Evolutionary conservation across 2,329 filamentous ascomycete genomes (phyloP).

Genomic region (Penicillium sp.): DNA sequence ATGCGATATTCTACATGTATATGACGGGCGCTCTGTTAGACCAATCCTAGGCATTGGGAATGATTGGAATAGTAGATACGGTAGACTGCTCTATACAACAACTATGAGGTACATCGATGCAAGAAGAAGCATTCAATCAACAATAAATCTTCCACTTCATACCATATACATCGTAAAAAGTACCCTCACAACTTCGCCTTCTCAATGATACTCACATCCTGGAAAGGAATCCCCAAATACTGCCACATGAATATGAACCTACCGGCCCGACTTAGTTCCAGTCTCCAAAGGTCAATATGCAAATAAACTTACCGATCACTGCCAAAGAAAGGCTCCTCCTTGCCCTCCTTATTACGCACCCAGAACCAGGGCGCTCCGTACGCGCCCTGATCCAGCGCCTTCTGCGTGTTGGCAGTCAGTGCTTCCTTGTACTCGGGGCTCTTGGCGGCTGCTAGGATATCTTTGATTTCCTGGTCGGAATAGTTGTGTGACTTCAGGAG

Average conservation of each 20-base stretch:
- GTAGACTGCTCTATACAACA: too few species aligned
- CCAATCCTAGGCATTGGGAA: too few species aligned
- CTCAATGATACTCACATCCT: conserved; percentile 33
- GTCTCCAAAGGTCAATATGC: not conserved
- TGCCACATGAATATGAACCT: conserved; percentile 63
- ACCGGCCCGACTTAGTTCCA: conserved; percentile 4
- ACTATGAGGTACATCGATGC: not conserved
- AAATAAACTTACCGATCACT: conserved; percentile 64
- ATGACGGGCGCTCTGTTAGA: not conserved
- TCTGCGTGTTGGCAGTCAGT: conserved; percentile 63
- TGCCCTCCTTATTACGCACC: conserved; percentile 58
- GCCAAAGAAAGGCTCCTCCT: conserved; percentile 73
- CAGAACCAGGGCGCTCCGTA: conserved; percentile 79
- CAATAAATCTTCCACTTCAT: not conserved
- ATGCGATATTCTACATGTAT: not conserved
- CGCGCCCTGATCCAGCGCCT: conserved; percentile 66
- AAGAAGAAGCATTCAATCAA: not conserved
- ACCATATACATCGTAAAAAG: not conserved
- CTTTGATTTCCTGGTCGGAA: conserved; percentile 52
- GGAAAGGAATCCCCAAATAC: conserved; percentile 59
- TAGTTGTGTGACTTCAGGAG: conserved; percentile 38
- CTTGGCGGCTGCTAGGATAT: conserved; percentile 59
- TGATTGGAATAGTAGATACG: too few species aligned
- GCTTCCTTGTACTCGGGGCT: conserved; percentile 56
- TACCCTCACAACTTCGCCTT: conserved; percentile 22